Evolutionary conservation across 208 protist species (phyloP).

Genomic region (Lotmaria passim): DNA sequence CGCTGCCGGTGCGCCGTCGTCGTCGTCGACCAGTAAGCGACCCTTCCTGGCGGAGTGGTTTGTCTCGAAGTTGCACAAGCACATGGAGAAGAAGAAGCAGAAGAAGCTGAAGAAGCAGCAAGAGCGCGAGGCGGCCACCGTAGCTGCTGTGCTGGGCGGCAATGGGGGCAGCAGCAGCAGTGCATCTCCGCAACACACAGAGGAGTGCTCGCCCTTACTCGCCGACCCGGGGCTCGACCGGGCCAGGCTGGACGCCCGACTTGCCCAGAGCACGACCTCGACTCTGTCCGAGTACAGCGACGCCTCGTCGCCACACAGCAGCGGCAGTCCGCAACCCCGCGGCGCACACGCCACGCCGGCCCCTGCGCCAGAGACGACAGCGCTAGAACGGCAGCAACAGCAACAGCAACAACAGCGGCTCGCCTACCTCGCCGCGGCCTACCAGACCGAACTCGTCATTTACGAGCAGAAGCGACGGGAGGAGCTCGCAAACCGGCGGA

Average conservation of each 20-base stretch:
- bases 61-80: slow-evolving; percentile 37
- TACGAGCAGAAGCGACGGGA: slow-evolving; percentile 36
- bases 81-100: slow-evolving; percentile 33
- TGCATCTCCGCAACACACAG: not conserved
- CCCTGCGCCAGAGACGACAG: not conserved
- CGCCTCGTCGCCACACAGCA: slow-evolving; percentile 1
- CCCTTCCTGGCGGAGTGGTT: slow-evolving; percentile 30
- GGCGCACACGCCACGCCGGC: not conserved
- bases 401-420: slow-evolving; percentile 2
- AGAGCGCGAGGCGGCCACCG: slow-evolving; percentile 26
- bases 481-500: slow-evolving; percentile 16
- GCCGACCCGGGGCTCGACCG: not conserved
- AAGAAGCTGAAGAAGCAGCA: slow-evolving; percentile 28
- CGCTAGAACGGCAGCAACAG: slow-evolving; percentile 8
- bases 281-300: slow-evolving; percentile 18
- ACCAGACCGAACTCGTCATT: slow-evolving; percentile 33
- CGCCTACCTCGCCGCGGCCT: slow-evolving; percentile 33
- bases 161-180: not conserved
- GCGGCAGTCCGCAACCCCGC: not conserved
- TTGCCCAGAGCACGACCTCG: slow-evolving; percentile 4
- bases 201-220: slow-evolving; percentile 3
- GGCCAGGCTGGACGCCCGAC: not conserved
- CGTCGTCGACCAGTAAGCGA: not conserved
- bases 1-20: not conserved
- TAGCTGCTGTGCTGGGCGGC: not conserved